Evolutionary conservation across 768 basidiomycete species (phyloP), one percentile per base, ranked within the genome.

Genomic region (Xerocomellus dryophilus): DNA sequence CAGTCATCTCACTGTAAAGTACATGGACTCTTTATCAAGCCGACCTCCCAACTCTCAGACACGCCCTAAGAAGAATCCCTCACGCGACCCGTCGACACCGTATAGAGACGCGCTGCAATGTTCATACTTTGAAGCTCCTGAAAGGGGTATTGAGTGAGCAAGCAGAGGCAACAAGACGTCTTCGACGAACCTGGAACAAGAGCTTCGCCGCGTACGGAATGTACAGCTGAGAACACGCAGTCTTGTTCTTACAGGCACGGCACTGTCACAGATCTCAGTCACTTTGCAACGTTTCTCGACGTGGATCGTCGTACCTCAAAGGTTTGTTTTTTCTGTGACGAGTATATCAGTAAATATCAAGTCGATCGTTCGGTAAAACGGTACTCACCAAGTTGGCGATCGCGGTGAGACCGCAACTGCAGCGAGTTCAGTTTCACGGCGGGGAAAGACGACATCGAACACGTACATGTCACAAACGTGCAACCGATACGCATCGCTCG

Each of bases 201-300:
- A 97, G 73, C 71, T 98, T 97, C 18, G 96, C 96, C 11, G 97
- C 96, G 67, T 99, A 99, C 25, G 97, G 95, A 69, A 96, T 91
- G 63, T 91, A 90, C 7, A 92, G 69, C 61, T 94, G 94, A 47
- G 25, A 25, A 25, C 25, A 25, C 1, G 25, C 25, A 25, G 93
- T 96, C 76, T 95, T 95, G 77, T 97, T 98, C 69, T 94, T 90
- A 74, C 96, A 98, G 21, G 94, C 90, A 51, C 96, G 90, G 68
- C 27, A 29, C 80, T 82, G 41, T 53, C 39, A 45, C 41, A 29
- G 1, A 20, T 27, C 1, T 66, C 25, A 51, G 50, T 54, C n/a
- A 47, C 9, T 20, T 35, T 12, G 18, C 42, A 52, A 56, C 3
- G 39, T 49, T 53, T 43, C 14, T 23, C 17, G 53, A 15, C n/a